Base-by-base conservation (phyloP, 2,329 filamentous ascomycete genomes). In the Colletotrichum nymphaeae region DNA sequence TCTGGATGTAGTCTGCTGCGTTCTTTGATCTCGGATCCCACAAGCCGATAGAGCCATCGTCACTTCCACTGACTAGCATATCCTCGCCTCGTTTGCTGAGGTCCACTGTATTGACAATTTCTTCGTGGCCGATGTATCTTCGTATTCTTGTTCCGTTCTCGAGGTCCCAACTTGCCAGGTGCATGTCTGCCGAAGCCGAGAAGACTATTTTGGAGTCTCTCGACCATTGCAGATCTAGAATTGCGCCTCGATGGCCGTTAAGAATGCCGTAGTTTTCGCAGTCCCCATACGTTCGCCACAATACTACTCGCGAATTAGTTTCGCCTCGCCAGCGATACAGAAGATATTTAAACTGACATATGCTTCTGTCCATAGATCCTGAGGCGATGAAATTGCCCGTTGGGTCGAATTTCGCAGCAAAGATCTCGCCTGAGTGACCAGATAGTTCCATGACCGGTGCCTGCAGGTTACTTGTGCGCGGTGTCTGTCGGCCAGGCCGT, bases 21-120 rank as follows among this genome's bases (percentile, higher is more conserved):
- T 94, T 91, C 83, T 98, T 98, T 70, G 94, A 93, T 78, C 97
- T 90, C 9, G 96, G 95, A 81, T 99, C 97, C 97, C 97, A 99
- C 58, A 98, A 93, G 72, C 95, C 95, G 79, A 99, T 95, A 75
- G 92, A 94, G 6, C 95, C 95, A 81, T 99, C 97, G 80, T 99
- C 96, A 76, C 95, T 97, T 49, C 93, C 97, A 80, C 94, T 98
- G 75, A 98, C 90, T 58, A 99, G 85, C 64, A 98, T 85, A 79
- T 98, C 97, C 81, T 98, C 95, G 66, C 97, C 97, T 78, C 97
- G 90, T 81, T 93, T 93, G 85, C 93, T 97, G 74, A 97, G 92
- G 79, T 98, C 95, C 81, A 98, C 86, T 74, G 93, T 90, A 83
- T 98, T 99, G 85, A 99, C 92, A n/a, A 98, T 90, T 81, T 98